Evolutionary conservation across 768 basidiomycete genomes (phyloP).

Genomic region (Boletellus sp.): DNA sequence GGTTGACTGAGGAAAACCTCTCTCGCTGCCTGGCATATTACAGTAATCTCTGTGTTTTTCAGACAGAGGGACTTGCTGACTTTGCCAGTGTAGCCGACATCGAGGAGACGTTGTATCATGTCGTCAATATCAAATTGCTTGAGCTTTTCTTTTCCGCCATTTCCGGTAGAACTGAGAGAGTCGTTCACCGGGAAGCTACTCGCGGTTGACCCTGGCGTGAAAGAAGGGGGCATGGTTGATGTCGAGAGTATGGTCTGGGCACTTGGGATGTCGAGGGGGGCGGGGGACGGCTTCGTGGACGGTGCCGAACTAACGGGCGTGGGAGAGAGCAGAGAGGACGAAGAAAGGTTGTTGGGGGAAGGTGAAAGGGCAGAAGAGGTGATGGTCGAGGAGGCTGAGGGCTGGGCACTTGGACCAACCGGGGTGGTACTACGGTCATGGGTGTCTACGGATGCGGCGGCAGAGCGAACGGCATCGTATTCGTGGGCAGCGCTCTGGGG

Average conservation of each 20-base stretch:
- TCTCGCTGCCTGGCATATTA: conserved; percentile 91
- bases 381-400: conserved; percentile 26
- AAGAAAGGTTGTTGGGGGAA: conserved; percentile 37
- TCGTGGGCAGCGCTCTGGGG: conserved; percentile 39
- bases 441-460: conserved; percentile 31
- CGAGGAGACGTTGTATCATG: conserved; percentile 94
- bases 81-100: conserved; percentile 97
- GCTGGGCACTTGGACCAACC: conserved; percentile 41
- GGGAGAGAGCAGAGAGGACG: conserved; percentile 36
- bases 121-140: conserved; percentile 91
- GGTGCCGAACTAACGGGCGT: conserved; percentile 11
- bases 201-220: conserved; percentile 50
- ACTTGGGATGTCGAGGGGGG: conserved; percentile 73
- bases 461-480: conserved; percentile 32
- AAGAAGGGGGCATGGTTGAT: conserved; percentile 46
- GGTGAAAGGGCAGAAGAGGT: conserved; percentile 38
- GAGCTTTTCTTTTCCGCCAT: conserved; percentile 51
- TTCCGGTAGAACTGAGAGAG: conserved; percentile 28
- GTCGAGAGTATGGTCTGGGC: conserved; percentile 83
- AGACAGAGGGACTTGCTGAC: conserved; percentile 93
- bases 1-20: conserved; percentile 97
- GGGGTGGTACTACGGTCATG: conserved; percentile 32
- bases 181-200: conserved; percentile 39
- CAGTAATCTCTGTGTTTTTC: conserved; percentile 94
- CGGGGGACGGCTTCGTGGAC: conserved; percentile 39